These are phyloP conservation scores for Effrenium voratum DNA, from an alignment of 73 alveolate species.

Conservation along the genomic window DNA sequence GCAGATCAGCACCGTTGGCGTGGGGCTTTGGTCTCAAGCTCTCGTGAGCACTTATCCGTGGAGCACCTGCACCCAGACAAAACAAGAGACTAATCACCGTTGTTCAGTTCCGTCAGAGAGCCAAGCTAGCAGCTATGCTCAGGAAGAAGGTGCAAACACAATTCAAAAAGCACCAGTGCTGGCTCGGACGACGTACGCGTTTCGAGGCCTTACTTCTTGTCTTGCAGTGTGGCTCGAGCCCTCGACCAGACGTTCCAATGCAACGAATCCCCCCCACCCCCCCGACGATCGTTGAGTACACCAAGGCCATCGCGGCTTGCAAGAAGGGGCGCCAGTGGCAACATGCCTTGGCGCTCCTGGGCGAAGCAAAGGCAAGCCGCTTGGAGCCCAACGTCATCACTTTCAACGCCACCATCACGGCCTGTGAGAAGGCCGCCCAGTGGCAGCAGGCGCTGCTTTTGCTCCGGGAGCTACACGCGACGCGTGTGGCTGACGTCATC, in stretches of 20 bases:
- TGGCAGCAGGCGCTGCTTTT: slow-evolving; percentile 1
- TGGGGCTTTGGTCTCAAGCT: no score
- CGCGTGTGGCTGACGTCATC: no score
- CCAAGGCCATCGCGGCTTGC: slow-evolving; percentile 36
- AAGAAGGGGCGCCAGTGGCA: slow-evolving; percentile 14
- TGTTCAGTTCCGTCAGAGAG: background rate
- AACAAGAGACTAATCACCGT: no score
- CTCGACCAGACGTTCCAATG: no score
- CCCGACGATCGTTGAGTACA: background rate
- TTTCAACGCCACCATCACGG: slow-evolving; percentile 33
- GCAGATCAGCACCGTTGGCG: no score
- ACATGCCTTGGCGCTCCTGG: background rate
- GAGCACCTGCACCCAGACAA: no score
- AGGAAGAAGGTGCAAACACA: no score
- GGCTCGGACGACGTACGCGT: no score
- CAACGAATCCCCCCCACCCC: background rate
- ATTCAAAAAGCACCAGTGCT: no score
- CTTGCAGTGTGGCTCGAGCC: no score
- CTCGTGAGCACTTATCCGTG: no score
- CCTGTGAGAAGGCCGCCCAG: background rate
- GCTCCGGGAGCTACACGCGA: background rate
- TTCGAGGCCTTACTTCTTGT: no score
- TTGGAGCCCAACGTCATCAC: slow-evolving; percentile 25
- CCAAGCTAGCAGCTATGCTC: background rate
- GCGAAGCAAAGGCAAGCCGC: background rate